Conservation (phyloP, 805 yeast genomes). For the Lipomyces kockii region DNA sequence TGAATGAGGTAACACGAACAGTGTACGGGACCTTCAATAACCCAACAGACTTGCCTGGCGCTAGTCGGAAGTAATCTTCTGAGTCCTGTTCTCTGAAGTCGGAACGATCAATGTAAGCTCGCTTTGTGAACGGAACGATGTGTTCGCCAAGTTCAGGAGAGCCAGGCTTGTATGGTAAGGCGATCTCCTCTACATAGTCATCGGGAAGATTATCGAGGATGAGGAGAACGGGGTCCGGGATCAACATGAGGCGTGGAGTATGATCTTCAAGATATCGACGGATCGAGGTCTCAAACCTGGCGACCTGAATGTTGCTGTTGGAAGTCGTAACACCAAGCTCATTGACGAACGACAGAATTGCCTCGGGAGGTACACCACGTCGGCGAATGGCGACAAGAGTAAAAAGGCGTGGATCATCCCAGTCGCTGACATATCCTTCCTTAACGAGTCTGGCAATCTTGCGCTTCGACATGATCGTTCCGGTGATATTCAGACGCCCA, state of each 20-base stretch:
- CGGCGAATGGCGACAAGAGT: slow-evolving; percentile 93
- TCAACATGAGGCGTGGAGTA: slow-evolving; percentile 93
- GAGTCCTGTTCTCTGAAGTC: slow-evolving; percentile 76
- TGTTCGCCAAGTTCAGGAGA: slow-evolving; percentile 70
- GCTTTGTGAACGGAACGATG: slow-evolving; percentile 77
- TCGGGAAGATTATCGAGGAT: slow-evolving; percentile 81
- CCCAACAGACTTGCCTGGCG: slow-evolving; percentile 95
- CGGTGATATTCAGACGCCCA: slow-evolving; percentile 93
- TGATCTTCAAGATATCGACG: slow-evolving; percentile 86
- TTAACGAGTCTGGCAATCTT: slow-evolving; percentile 92
- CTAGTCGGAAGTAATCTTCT: slow-evolving; percentile 84
- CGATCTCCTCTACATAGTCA: slow-evolving; percentile 68
- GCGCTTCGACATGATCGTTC: slow-evolving; percentile 92
- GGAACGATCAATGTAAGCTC: slow-evolving; percentile 80
- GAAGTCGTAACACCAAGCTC: slow-evolving; percentile 97
- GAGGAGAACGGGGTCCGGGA: slow-evolving; percentile 83
- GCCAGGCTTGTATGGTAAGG: slow-evolving; percentile 91
- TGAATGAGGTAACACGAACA: slow-evolving; percentile 70
- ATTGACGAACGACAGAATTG: slow-evolving; percentile 87
- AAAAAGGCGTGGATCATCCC: slow-evolving; percentile 98
- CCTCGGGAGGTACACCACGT: slow-evolving; percentile 99
- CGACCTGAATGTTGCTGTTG: slow-evolving; percentile 86
- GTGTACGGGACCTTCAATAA: slow-evolving; percentile 87
- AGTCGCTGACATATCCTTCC: slow-evolving; percentile 81
- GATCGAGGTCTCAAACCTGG: slow-evolving; percentile 86